Conservation (phyloP, 768 basidiomycete genomes). For the Solioccasus polychromus region DNA sequence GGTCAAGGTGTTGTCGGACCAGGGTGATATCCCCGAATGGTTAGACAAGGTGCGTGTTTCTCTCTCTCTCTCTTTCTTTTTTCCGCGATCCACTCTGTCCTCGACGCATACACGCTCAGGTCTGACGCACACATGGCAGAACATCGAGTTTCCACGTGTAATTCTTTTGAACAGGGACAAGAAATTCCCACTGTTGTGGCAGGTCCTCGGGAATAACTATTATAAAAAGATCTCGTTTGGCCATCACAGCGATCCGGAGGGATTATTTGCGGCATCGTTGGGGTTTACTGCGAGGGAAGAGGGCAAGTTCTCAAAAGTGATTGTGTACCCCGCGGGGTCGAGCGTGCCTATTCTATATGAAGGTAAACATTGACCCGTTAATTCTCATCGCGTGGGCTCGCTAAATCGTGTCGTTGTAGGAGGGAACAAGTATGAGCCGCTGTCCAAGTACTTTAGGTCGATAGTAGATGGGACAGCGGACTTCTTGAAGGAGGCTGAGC, state of each 20-base stretch:
- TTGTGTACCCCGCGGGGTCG: conserved; percentile 66
- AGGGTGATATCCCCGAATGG: conserved; percentile 64
- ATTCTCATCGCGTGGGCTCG: not conserved
- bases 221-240: conserved; percentile 59
- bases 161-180: conserved; percentile 75
- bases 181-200: conserved; percentile 76
- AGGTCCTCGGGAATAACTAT: conserved; percentile 74
- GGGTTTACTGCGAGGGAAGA: conserved; percentile 55
- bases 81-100: not conserved
- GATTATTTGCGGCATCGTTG: conserved; percentile 52
- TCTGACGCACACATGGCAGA: conserved; percentile 23
- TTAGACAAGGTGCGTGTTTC: conserved; percentile 53
- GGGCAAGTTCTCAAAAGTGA: conserved; percentile 59
- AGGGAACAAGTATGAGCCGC: conserved; percentile 66
- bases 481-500: conserved; percentile 41
- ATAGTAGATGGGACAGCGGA: conserved; percentile 67
- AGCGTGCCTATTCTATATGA: conserved; percentile 59
- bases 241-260: conserved; percentile 63
- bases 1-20: conserved; percentile 56
- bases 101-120: not conserved
- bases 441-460: conserved; percentile 71
- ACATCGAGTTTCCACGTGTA: conserved; percentile 47
- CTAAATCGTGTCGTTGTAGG: conserved; percentile 39
- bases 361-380: conserved; percentile 41
- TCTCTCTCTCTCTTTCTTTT: not conserved